Evolutionary conservation across 371 early-diverging fungal species (phyloP).

Genomic region (Chytridium lagenaria): DNA sequence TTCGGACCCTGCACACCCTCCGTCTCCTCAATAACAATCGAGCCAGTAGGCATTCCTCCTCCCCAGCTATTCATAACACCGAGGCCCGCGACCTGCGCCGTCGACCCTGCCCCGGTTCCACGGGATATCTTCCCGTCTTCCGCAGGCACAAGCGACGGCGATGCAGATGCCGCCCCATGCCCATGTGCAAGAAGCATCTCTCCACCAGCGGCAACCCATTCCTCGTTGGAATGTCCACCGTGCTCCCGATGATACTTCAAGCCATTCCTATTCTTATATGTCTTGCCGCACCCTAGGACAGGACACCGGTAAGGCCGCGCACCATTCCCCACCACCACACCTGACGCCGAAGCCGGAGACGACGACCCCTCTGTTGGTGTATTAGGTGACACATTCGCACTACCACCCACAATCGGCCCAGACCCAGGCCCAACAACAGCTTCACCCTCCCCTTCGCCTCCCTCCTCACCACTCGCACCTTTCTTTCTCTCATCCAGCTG

Average conservation of each 20-base stretch:
- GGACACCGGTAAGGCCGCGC: constrained; percentile 45
- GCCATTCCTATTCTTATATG: constrained; percentile 53
- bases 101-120: too few relatives aligned
- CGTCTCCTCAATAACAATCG: background rate
- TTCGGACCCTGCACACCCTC: too few relatives aligned
- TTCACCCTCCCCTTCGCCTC: background rate
- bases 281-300: constrained; percentile 44
- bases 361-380: background rate
- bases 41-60: too few relatives aligned
- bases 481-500: constrained; percentile 4
- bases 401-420: background rate
- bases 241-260: constrained; percentile 48
- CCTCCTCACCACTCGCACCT: background rate
- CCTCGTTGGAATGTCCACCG: constrained; percentile 7
- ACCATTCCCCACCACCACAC: background rate
- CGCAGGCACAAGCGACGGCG: background rate
- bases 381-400: background rate
- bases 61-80: too few relatives aligned
- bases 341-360: background rate
- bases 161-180: background rate
- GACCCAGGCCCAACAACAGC: background rate
- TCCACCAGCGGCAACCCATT: constrained; percentile 20
- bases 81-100: too few relatives aligned
- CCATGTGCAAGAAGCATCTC: background rate
- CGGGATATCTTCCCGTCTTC: background rate